Base-by-base conservation (phyloP, 2,329 filamentous ascomycete species). In the Xylariaceae sp. region DNA sequence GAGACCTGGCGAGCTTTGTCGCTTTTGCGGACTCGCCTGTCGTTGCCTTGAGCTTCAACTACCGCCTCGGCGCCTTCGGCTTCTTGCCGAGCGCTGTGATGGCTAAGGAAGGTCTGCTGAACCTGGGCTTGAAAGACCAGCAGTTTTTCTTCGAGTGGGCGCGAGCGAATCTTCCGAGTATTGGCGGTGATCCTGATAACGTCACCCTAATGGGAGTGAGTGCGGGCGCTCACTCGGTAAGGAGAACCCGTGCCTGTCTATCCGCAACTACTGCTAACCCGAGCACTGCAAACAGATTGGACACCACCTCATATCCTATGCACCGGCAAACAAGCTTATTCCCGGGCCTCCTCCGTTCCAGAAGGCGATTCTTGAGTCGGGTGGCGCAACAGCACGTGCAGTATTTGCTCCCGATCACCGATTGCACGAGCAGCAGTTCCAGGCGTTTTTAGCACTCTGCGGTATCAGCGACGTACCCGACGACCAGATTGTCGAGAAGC, bases 11-110 rank as follows among this genome's bases (percentile, higher is more conserved):
- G 0, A 74, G 73, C 24, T 76, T 85, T 60, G 72, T 82, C 11
- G 68, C 72, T 4, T 81, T 73, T 64, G 61, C 70, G 3, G 60
- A 63, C 17, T 55, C 62, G 31, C 71, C 71, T 8, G 61, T 84
- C 36, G 64, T 85, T 29, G 74, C 66, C 23, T 68, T 82, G 35
- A 74, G 68, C 55, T 73, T 81, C 55, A 76, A 74, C 59, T 78
- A 85, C 59, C 71, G 83, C 8, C 69, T 85, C 34, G 78, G 78
- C 2, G 73, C 76, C 4, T 67, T 87, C 53, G 85, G 85, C 0
- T 88, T 90, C 60, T 59, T 86, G 18, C 71, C 76, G 8, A 78
- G 71, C n/a, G 58, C 59, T 8, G 50, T 74, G 38, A 68, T 74
- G 19, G 64, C 68, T 11, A 69, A 69, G 23, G 70, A 70, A 36